Percentiles rank a stretch among this genome's conserved stretches.
These are phyloP conservation scores for Chalciporus chontae DNA, from an alignment of 768 basidiomycete species.

Conservation along the genomic window DNA sequence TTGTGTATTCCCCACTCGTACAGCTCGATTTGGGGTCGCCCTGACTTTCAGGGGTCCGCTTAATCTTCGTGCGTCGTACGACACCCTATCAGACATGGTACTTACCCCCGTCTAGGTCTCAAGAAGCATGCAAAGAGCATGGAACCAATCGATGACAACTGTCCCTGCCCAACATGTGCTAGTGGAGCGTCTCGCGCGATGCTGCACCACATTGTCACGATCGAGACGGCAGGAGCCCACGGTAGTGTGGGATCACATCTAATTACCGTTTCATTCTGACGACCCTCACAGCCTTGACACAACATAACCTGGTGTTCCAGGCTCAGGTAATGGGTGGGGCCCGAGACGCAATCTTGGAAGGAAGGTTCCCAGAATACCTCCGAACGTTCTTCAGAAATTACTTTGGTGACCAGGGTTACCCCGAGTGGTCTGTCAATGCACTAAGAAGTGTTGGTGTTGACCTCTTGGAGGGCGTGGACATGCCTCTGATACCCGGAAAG, in stretches of 20 bases:
- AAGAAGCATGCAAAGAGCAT: constrained; percentile 70
- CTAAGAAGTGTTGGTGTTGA: constrained; percentile 81
- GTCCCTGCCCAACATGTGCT: constrained; percentile 85
- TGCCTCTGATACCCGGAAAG: constrained; percentile 53
- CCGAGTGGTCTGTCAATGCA: constrained; percentile 87
- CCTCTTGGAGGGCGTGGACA: constrained; percentile 53
- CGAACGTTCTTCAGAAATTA: constrained; percentile 72
- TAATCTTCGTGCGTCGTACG: constrained; percentile 58
- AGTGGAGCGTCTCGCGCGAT: constrained; percentile 66
- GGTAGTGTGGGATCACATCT: constrained; percentile 40
- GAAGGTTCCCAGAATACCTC: constrained; percentile 76
- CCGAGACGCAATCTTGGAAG: constrained; percentile 74
- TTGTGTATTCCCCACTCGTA: constrained; percentile 91
- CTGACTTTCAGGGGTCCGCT: constrained; percentile 78
- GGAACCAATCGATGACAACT: constrained; percentile 65
- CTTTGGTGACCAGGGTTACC: constrained; percentile 75
- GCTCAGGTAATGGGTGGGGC: constrained; percentile 85
- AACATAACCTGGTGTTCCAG: constrained; percentile 84
- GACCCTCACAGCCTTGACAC: constrained; percentile 58
- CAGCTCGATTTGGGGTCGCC: constrained; percentile 88
- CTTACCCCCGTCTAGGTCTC: constrained; percentile 34
- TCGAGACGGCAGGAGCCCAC: constrained; percentile 85
- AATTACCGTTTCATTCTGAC: constrained; percentile 19
- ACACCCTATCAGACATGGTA: neutral
- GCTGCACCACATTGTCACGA: constrained; percentile 70